These are phyloP conservation scores for Lanmaoa rubissima DNA, from an alignment of 768 basidiomycete genomes.

Conservation along the genomic window DNA sequence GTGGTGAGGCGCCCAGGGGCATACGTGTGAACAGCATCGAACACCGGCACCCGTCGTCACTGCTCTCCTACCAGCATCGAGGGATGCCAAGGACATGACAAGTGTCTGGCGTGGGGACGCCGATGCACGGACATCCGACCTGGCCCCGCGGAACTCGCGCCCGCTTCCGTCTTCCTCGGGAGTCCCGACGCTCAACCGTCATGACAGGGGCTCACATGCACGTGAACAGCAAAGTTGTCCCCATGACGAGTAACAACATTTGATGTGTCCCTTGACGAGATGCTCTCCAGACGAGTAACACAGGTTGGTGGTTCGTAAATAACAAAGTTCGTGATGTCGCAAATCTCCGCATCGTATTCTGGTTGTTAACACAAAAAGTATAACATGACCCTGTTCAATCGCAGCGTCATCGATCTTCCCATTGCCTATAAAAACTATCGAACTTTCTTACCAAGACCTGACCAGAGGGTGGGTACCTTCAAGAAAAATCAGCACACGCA, in stretches of 20 bases:
- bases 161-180: constrained; percentile 56
- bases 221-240: constrained; percentile 23
- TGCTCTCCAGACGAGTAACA: constrained; percentile 1
- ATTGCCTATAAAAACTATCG: constrained; percentile 4
- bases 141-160: constrained; percentile 53
- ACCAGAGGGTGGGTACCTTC: not conserved
- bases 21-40: constrained; percentile 54
- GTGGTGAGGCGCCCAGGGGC: constrained; percentile 51
- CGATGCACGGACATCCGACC: constrained; percentile 47
- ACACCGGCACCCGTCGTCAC: constrained; percentile 57
- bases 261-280: not conserved
- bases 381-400: not conserved
- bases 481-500: not conserved
- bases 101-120: constrained; percentile 46
- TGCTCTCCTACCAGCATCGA: constrained; percentile 55
- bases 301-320: constrained; percentile 14
- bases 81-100: constrained; percentile 55
- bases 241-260: not conserved
- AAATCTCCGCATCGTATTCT: not conserved
- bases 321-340: constrained; percentile 3
- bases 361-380: constrained; percentile 1
- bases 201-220: constrained; percentile 41
- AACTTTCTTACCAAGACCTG: constrained; percentile 6
- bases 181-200: constrained; percentile 36
- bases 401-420: constrained; percentile 1